Percentiles rank a stretch among this genome's conserved stretches.
Evolutionary conservation across 1,284 basidiomycete genomes (phyloP).

Genomic region (Ustilago hordei): DNA sequence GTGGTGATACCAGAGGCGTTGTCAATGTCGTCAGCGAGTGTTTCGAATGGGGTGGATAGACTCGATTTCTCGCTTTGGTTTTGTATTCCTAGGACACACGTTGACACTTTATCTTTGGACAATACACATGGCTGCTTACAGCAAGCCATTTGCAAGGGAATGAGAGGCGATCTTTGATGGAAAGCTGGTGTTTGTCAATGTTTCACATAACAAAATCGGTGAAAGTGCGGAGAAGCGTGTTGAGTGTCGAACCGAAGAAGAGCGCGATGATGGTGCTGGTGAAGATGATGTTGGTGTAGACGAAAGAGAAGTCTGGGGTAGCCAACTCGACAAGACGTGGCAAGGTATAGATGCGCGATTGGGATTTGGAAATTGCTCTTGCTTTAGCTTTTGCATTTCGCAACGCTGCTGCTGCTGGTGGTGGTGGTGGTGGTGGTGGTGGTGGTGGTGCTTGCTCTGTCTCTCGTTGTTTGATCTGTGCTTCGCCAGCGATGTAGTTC

Average conservation of each 20-base stretch:
- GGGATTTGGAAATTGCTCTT: slow-evolving; percentile 1
- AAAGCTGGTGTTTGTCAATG: not conserved
- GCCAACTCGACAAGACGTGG: slow-evolving; percentile 88
- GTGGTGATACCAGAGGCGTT: slow-evolving; percentile 76
- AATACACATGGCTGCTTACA: not conserved
- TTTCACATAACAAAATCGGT: slow-evolving; percentile 43
- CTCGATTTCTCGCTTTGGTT: not conserved
- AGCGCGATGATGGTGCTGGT: slow-evolving; percentile 74
- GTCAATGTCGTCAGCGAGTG: slow-evolving; percentile 63
- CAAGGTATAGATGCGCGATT: slow-evolving; percentile 77
- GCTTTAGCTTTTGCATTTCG: not conserved
- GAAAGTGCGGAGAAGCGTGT: slow-evolving; percentile 85
- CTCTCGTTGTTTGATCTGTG: not conserved
- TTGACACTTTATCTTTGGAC: not conserved
- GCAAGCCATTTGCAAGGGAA: not conserved
- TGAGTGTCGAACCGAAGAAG: slow-evolving; percentile 92
- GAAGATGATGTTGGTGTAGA: slow-evolving; percentile 89
- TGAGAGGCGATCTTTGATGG: not conserved
- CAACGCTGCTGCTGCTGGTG: not conserved
- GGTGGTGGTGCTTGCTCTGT: not conserved
- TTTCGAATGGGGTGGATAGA: slow-evolving; percentile 58
- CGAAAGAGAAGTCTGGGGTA: slow-evolving; percentile 98
- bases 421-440: too few species aligned
- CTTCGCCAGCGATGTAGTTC: not conserved
- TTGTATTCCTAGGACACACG: slow-evolving; percentile 1